Conservation (phyloP, 2,329 filamentous ascomycete species). For the Trichoderma sp. region DNA sequence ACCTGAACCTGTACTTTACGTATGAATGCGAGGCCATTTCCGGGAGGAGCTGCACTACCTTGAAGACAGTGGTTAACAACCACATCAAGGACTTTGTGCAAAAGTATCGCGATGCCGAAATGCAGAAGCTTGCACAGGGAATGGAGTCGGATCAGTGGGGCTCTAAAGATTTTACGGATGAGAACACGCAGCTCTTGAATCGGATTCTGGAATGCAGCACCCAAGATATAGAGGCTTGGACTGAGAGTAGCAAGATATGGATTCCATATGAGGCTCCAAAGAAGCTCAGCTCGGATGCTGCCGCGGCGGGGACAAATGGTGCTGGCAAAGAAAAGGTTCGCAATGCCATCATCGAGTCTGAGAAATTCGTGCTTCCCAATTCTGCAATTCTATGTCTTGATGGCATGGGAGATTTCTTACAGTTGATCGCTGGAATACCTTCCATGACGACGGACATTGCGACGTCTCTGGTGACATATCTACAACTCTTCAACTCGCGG, state of each 20-base stretch:
- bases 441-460: slow-evolving; percentile 87
- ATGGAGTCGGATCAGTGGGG: slow-evolving; percentile 85
- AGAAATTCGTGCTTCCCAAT: slow-evolving; percentile 82
- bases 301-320: slow-evolving; percentile 52
- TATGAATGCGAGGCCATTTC: slow-evolving; percentile 87
- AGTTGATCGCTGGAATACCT: slow-evolving; percentile 81
- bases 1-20: slow-evolving; percentile 78
- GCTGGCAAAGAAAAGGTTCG: slow-evolving; percentile 66
- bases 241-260: slow-evolving; percentile 63
- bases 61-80: slow-evolving; percentile 79
- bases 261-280: slow-evolving; percentile 49
- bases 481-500: slow-evolving; percentile 93
- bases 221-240: slow-evolving; percentile 70
- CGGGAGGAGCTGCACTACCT: slow-evolving; percentile 71
- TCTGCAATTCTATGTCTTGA: slow-evolving; percentile 81
- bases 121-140: slow-evolving; percentile 72
- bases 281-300: slow-evolving; percentile 40
- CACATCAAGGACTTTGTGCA: slow-evolving; percentile 83
- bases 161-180: slow-evolving; percentile 72
- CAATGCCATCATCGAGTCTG: slow-evolving; percentile 78
- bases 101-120: slow-evolving; percentile 70
- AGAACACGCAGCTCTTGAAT: slow-evolving; percentile 62
- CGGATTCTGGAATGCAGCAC: slow-evolving; percentile 72
- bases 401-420: slow-evolving; percentile 81
- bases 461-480: slow-evolving; percentile 76